phyloP scores from a whole-genome alignment of 345 rosid genomes.

The Linum trigynum region DNA sequence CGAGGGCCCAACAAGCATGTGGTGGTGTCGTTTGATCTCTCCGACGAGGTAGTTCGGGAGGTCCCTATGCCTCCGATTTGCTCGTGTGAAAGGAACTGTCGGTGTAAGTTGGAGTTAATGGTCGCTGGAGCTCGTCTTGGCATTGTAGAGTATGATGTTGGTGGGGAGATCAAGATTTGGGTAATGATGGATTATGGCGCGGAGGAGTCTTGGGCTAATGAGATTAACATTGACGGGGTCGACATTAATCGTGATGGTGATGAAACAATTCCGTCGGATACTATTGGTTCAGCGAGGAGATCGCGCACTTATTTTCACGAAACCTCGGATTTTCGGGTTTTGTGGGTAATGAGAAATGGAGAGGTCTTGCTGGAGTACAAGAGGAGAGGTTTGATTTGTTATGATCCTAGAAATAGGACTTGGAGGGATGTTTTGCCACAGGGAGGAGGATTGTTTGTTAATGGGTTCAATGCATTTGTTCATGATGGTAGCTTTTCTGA shows the following conservation, averaged over 20 bases:
- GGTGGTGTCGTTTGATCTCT: neutral
- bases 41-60: neutral
- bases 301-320: neutral
- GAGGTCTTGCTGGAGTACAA: neutral
- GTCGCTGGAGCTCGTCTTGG: neutral
- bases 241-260: neutral
- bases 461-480: neutral
- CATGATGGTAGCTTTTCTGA: neutral
- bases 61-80: neutral
- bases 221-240: neutral
- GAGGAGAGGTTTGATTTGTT: neutral
- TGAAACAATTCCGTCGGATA: neutral
- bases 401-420: neutral
- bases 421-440: neutral
- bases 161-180: neutral
- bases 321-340: neutral
- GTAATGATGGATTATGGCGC: neutral
- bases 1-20: neutral
- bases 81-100: neutral
- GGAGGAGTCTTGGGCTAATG: neutral
- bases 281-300: neutral
- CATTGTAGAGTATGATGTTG: neutral
- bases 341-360: neutral
- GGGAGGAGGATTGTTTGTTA: neutral
- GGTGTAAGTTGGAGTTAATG: neutral